These are phyloP conservation scores for Microsporum ferrugineum DNA, from an alignment of 2,329 filamentous ascomycete species.

Conservation along the genomic window DNA sequence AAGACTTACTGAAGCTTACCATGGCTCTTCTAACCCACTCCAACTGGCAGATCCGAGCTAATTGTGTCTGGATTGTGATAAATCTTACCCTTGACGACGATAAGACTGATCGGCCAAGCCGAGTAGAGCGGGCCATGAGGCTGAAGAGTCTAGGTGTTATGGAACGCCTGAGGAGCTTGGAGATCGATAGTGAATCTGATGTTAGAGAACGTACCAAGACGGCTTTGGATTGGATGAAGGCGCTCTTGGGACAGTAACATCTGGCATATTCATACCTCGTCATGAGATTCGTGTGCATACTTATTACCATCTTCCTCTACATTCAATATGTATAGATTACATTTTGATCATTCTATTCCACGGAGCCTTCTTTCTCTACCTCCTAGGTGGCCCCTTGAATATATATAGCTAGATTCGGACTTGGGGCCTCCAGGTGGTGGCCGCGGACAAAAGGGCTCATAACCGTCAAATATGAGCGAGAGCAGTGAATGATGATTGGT, in stretches of 20 bases:
- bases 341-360: not conserved
- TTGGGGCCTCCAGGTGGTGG: too few species aligned
- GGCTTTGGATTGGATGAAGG: slow-evolving; percentile 58
- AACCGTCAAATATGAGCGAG: too few species aligned
- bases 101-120: slow-evolving; percentile 52
- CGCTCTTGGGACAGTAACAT: slow-evolving; percentile 7
- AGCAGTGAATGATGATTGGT: too few species aligned
- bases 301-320: not conserved
- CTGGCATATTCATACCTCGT: not conserved
- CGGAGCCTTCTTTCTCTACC: too few species aligned
- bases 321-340: not conserved
- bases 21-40: slow-evolving; percentile 62
- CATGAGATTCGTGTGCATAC: not conserved
- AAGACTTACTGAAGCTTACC: slow-evolving; percentile 60
- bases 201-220: slow-evolving; percentile 75
- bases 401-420: too few species aligned
- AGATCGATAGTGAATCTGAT: slow-evolving; percentile 64
- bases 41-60: slow-evolving; percentile 61
- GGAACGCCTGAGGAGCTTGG: slow-evolving; percentile 51
- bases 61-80: slow-evolving; percentile 70
- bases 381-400: too few species aligned
- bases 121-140: slow-evolving; percentile 54
- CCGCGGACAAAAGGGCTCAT: too few species aligned
- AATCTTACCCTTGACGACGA: slow-evolving; percentile 85
- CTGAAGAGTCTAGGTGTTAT: slow-evolving; percentile 62